Evolutionary conservation across 2,329 filamentous ascomycete genomes (phyloP), one percentile per base, ranked within the genome.

Genomic region (Penicillium concentricum): DNA sequence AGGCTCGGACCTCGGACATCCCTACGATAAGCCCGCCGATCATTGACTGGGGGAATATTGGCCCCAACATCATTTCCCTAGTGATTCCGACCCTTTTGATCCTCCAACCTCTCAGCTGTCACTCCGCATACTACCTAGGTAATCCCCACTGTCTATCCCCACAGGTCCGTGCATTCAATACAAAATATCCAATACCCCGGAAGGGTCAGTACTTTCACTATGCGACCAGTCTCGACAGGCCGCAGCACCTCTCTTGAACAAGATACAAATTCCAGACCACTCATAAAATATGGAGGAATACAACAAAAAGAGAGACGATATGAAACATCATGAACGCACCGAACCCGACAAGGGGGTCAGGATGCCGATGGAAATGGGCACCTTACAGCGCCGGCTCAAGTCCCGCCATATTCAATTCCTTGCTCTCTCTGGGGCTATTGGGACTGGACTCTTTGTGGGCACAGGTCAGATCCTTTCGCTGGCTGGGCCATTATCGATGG

Each of bases 341-440:
- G 32, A 37, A 15, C 3, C 30, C 15, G 32, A 51, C 9, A 61
- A 57, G 20, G 44, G 34, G 2, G 24, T 15, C 2, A 16, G 43
- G 32, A 30, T 49, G 48, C 20, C 39, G 20, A 20, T 15, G 15
- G 61, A 65, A 37, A 54, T 63, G 12, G 65, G 64, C 54, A 80
- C 77, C 3, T 47, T 68, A 4, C 58, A 72, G 34, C 64, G 74
- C 45, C 67, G 69, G 42, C 63, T 76, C 37, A 74, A 75, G 51
- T 69, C 72, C 2, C 64, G 74, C 51, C 74, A 76, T 61, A 65
- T 76, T 26, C 73, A 76, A 48, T 71, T 76, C 44, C 68, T 75
- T 48, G 72, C 69, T 2, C 65, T 76, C 5, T 73, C 72, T 10
- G 73, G 74, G 2, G 67, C 68, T 4, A 73, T 76, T 48, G 70